Base-by-base conservation (phyloP, 2,329 filamentous ascomycete genomes). In the Hypoxylon sp. region DNA sequence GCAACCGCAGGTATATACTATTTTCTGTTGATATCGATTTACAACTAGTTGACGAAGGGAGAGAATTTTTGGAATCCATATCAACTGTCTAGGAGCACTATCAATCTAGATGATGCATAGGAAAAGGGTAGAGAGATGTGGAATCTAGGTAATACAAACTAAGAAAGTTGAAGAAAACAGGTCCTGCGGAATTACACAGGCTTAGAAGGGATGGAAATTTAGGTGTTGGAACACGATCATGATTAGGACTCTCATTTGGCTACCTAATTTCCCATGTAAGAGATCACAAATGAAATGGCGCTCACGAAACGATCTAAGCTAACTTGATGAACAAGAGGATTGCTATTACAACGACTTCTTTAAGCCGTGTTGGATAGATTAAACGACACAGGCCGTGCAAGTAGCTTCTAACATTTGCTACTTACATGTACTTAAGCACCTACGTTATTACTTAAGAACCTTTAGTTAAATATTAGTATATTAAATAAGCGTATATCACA, bases 1-100 rank as follows among this genome's bases (percentile, higher is more conserved):
- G 64, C 14, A 4, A 25, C 56, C 6, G 70, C 67, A 9, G 68
- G 59, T 3, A 72, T 66, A 52, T 67, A 72, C 68, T 72, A n/a
- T 19, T 38, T n/a, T 34, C 34, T 17, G 19, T 59, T 10, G 46
- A 11, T 49, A 17, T 9, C 13, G n/a, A 36, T n/a, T n/a, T n/a
- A n/a, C n/a, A n/a, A n/a, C n/a, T n/a, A 36, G 34, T 5, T 5
- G 34, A n/a, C 34, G 34, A 2, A 13, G 34, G 34, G 34, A 13
- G 34, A 36, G 34, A 36, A 4, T 36, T 36, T 14, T 36, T 5
- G 34, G 34, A 36, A 36, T 36, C 34, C 34, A 36, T 36, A 14
- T 14, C 34, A 13, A 4, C 34, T 5, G 34, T 14, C 10, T 14
- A n/a, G 34, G 5, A 36, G 32, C 13, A 13, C 11, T 34, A 13